A percentile compares a stretch with the other conserved stretches of the same genome.
Conservation (phyloP, 129 eudicot genomes). For the Pseudognaphalium luteoalbum region DNA sequence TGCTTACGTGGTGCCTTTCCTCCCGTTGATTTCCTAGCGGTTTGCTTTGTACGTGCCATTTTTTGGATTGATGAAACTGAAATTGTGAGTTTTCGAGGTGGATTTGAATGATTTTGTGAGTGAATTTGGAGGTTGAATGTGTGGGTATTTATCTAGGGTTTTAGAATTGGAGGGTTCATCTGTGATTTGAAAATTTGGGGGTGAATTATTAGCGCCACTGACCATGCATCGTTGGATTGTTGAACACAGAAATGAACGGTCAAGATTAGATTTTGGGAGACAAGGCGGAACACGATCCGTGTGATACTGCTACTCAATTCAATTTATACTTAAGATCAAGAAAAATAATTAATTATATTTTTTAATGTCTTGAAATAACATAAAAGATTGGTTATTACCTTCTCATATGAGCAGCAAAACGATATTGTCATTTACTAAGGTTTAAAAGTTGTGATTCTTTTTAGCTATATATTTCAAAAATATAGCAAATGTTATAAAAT, state of each 20-base stretch:
- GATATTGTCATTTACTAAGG: no score
- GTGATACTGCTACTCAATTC: background rate
- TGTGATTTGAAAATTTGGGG: conserved; percentile 1
- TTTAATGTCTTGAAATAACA: no score
- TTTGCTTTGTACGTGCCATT: conserved; percentile 60
- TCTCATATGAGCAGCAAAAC: no score
- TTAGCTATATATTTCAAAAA: no score
- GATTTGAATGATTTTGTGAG: background rate
- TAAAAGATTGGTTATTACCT: no score
- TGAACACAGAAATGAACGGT: background rate
- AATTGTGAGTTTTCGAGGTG: background rate
- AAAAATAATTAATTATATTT: no score
- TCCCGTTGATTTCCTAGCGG: conserved; percentile 51
- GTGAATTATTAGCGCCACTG: background rate
- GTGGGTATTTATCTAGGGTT: background rate
- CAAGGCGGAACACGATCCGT: conserved; percentile 7
- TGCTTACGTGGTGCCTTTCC: conserved; percentile 57
- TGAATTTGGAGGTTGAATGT: background rate
- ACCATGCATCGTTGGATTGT: background rate
- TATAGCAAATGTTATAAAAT: no score
- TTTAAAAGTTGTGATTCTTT: no score
- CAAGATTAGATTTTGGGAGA: background rate
- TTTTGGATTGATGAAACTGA: background rate
- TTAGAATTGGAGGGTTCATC: background rate
- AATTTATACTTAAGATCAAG: no score